Conservation (phyloP, 179 eudicot species). For the Beta corolliflora region DNA sequence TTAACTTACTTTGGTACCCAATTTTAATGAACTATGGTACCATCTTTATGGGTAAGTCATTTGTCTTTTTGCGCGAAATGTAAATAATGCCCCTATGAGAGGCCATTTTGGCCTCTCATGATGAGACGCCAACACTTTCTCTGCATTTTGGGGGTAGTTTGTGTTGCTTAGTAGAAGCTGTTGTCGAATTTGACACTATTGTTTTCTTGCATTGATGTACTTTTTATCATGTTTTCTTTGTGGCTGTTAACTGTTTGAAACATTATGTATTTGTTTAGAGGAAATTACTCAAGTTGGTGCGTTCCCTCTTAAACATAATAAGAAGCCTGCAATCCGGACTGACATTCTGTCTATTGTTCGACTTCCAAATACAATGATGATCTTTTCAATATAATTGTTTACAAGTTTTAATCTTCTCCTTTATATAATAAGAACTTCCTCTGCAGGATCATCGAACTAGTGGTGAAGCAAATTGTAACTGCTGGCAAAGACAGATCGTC, state of each 20-base stretch:
- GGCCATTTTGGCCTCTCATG: too few species aligned
- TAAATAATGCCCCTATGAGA: too few species aligned
- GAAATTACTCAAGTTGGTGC: background rate
- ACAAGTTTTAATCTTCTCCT: background rate
- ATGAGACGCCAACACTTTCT: too few species aligned
- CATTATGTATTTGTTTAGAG: background rate
- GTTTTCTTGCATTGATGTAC: background rate
- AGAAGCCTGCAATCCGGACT: background rate
- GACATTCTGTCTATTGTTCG: background rate
- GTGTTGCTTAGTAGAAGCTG: background rate
- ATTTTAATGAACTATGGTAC: too few species aligned
- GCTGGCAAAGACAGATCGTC: background rate
- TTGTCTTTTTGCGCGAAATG: too few species aligned
- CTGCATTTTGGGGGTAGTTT: background rate
- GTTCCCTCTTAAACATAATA: too few species aligned
- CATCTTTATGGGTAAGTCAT: too few species aligned
- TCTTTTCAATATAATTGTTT: background rate
- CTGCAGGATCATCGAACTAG: conserved; percentile 21
- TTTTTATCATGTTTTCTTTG: background rate
- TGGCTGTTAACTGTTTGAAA: background rate
- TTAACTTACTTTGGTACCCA: too few species aligned
- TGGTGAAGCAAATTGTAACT: conserved; percentile 7
- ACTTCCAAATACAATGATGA: background rate
- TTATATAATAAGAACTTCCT: background rate
- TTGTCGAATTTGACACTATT: background rate